A percentile compares a stretch with the other conserved stretches of the same genome.
Conservation (phyloP, 2,329 filamentous ascomycete genomes). For the Dothiorella sarmentorum region DNA sequence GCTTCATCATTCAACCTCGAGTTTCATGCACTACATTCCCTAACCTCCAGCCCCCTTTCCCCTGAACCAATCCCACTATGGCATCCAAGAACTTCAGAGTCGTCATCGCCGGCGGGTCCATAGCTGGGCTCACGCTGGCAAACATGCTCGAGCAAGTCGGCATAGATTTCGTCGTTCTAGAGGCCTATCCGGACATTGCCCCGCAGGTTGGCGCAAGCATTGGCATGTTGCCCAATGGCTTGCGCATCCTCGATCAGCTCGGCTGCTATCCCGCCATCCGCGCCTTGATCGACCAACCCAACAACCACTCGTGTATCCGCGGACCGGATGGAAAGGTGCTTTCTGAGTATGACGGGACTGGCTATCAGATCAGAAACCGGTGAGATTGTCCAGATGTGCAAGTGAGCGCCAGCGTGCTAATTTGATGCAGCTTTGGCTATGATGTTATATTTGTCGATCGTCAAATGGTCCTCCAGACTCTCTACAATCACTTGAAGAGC, state of each 20-base stretch:
- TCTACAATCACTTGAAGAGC: conserved; percentile 22
- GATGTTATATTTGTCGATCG: conserved; percentile 18
- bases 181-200: conserved; percentile 22
- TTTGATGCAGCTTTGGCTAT: background rate
- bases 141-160: conserved; percentile 1
- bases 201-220: conserved; percentile 25
- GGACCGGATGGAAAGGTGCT: background rate
- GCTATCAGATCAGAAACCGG: background rate
- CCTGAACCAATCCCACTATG: background rate
- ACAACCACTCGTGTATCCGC: background rate
- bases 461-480: conserved; percentile 19
- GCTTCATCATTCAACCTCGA: too few species aligned
- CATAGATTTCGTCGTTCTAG: conserved; percentile 21
- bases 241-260: conserved; percentile 18
- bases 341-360: background rate
- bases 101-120: conserved; percentile 15
- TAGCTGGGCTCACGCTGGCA: conserved; percentile 15
- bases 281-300: background rate
- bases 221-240: conserved; percentile 20
- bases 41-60: background rate
- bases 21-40: too few species aligned
- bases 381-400: background rate
- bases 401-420: background rate
- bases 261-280: conserved; percentile 7
- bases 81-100: conserved; percentile 4